Evolutionary conservation across 2,329 filamentous ascomycete genomes (phyloP), one percentile per base, ranked within the genome.

Genomic region (Claviceps sorghi): DNA sequence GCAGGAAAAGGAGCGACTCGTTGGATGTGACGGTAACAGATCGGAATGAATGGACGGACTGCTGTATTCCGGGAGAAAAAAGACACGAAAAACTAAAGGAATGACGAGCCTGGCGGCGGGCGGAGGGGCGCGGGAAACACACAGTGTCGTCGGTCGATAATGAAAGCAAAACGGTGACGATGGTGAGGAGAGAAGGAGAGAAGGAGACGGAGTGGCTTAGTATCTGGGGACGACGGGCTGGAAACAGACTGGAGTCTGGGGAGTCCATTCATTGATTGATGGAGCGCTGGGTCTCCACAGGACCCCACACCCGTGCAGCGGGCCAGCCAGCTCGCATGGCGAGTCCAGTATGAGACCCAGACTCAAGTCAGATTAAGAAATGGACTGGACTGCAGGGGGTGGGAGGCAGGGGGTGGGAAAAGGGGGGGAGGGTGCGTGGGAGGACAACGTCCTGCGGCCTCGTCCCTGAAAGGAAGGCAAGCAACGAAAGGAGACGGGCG

Each of bases 101-200:
- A 69, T 72, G 78, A 69, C 72, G 70, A 68, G 74, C 76, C 77
- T 67, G 75, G 73, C 74, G 71, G 73, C 74, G 76, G 74, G n/a
- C n/a, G n/a, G n/a, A n/a, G 73, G 74, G 76, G 74, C 48, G 73
- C 73, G 67, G 62, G 56, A 57, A 53, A 52, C 49, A 58, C 49
- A 50, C 55, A 22, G 30, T 22, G 19, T 59, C 55, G 60, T 62
- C 68, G 66, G 65, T 72, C 65, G 66, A 64, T 59, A 62, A 61
- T 58, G 57, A 46, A 41, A 58, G 53, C 54, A 56, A 58, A 60
- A 55, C 61, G 62, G 59, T 59, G 62, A 63, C 66, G 64, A 66
- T 64, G 60, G n/a, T n/a, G 53, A 50, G 58, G 55, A 17, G 34
- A 59, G 60, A 59, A 57, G 57, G 54, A 57, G 54, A 58, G 52